Evolutionary conservation across 495 filamentous ascomycete genomes (phyloP).

Genomic region (Aspergillus saccharolyticus): DNA sequence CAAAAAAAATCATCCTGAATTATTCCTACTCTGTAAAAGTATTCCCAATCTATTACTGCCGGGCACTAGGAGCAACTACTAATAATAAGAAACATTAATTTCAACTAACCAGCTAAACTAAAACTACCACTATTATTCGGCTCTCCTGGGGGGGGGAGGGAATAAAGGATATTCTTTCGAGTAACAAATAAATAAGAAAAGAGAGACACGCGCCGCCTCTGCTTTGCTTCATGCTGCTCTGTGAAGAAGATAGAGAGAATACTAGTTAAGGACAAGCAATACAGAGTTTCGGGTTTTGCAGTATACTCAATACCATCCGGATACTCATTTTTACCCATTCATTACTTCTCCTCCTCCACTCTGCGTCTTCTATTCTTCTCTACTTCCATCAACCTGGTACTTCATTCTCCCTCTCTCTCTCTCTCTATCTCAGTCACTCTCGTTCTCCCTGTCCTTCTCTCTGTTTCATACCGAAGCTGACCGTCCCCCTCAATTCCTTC

Average conservation of each 20-base stretch:
- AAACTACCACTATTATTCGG: background rate
- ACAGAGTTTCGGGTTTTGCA: background rate
- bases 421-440: constrained; percentile 12
- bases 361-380: background rate
- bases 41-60: background rate
- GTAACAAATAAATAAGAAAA: background rate
- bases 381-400: background rate
- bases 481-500: constrained; percentile 1
- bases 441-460: constrained; percentile 13
- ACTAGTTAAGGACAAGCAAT: background rate
- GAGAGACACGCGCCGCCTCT: background rate
- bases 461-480: background rate
- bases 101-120: background rate
- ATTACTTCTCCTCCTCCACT: background rate
- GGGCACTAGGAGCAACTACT: background rate
- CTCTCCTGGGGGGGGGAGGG: background rate
- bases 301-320: background rate
- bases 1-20: background rate
- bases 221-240: background rate
- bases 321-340: background rate
- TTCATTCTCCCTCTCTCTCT: constrained; percentile 5
- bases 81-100: constrained; percentile 7
- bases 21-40: too few relatives aligned
- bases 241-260: background rate
- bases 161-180: background rate